Evolutionary conservation across 2,329 filamentous ascomycete species (phyloP), one percentile per base, ranked within the genome.

Genomic region (Fusarium nurragi): DNA sequence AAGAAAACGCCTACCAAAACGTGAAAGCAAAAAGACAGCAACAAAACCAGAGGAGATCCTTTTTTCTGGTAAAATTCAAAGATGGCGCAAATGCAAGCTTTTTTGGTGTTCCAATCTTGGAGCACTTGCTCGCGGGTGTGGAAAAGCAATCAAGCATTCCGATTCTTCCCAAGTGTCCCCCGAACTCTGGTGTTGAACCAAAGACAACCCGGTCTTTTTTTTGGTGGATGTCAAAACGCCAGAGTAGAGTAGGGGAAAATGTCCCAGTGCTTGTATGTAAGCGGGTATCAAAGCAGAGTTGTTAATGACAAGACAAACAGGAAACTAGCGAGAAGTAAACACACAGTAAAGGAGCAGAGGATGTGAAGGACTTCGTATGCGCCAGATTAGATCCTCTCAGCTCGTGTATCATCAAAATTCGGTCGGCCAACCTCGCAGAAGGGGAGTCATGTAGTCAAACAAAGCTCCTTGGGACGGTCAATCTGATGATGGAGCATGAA

Each of bases 371-470:
- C 38, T 49, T 69, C 68, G 60, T 65, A 39, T 63, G 60, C 62
- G 67, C 64, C 64, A 51, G 36, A 74, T 73, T 72, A 76, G 53
- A 71, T 71, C 78, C 78, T 79, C 77, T 75, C 78, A 76, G 76
- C 76, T 77, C 76, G 64, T 73, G 71, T 75, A 72, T 77, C 77
- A 78, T 79, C 78, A 79, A 76, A 80, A 67, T 75, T 70, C 56
- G 77, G 76, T 79, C 77, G 77, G 79, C 80, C 81, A 83, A 83
- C 80, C 79, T 82, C 77, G 72, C 72, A 82, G 80, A 82, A 83
- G 80, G 78, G 81, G 80, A 82, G 79, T 75, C 73, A 63, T 60
- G 75, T 72, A 67, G 71, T 65, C 51, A 70, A 67, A 72, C 69
- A 78, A 71, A 68, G 80, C 80, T 80, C 80, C 80, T 78, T 77